A percentile compares a stretch with the other conserved stretches of the same genome.
phyloP scores from a whole-genome alignment of 306 rosid species.

The Corylus avellana region DNA sequence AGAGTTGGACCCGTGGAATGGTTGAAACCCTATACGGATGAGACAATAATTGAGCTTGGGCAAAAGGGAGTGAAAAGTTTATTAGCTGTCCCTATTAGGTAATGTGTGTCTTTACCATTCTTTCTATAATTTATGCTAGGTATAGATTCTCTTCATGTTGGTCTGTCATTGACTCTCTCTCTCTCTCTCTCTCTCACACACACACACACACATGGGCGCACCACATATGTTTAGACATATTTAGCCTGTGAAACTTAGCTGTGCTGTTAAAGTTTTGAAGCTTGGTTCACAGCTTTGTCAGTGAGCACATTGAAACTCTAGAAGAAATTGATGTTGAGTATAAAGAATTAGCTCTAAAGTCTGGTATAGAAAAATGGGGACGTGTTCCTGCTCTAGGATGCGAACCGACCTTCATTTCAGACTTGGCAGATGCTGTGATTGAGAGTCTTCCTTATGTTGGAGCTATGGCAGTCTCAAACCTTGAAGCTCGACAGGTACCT shows the following conservation, averaged over 20 bases:
- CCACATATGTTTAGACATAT: not conserved
- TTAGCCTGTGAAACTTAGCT: not conserved
- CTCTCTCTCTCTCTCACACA: not conserved
- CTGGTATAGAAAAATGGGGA: conserved; percentile 94
- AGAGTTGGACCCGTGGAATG: conserved; percentile 99
- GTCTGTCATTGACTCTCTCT: conserved; percentile 12
- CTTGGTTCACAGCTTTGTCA: conserved; percentile 86
- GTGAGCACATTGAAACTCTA: conserved; percentile 97
- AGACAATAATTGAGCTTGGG: conserved; percentile 93
- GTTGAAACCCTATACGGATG: conserved; percentile 98
- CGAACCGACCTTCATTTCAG: conserved; percentile 91
- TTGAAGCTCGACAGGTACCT: conserved; percentile 96
- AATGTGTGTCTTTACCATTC: conserved; percentile 15
- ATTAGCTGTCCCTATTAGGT: conserved; percentile 98
- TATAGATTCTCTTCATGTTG: not conserved
- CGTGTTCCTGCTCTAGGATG: conserved; percentile 99
- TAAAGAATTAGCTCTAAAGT: conserved; percentile 86
- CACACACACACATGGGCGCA: not conserved
- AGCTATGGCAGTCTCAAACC: conserved; percentile 98
- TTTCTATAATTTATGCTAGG: too few species aligned
- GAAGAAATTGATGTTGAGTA: conserved; percentile 98
- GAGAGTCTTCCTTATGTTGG: conserved; percentile 98
- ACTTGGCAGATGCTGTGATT: conserved; percentile 96
- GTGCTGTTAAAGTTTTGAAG: conserved; percentile 12
- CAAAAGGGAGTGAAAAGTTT: conserved; percentile 78